Conservation (phyloP, 805 yeast species). For the Saturnispora quitensis region DNA sequence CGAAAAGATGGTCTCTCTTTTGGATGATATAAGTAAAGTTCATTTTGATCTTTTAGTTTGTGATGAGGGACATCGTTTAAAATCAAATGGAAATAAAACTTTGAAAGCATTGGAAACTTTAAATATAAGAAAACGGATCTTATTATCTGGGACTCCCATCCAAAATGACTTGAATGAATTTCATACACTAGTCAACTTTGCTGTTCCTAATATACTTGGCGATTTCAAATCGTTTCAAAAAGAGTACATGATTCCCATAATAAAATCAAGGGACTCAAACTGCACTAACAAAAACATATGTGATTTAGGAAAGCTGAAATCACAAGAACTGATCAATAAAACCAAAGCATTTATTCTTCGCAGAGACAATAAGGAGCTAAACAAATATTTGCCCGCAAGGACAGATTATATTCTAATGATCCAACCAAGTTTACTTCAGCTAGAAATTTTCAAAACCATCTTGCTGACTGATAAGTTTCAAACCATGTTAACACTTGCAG, state of each 20-base stretch:
- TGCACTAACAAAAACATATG: slow-evolving; percentile 42
- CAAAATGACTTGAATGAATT: slow-evolving; percentile 88
- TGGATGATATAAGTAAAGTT: slow-evolving; percentile 37
- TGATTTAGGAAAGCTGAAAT: slow-evolving; percentile 49
- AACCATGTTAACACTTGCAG: slow-evolving; percentile 20
- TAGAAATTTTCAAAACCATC: slow-evolving; percentile 44
- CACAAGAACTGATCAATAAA: slow-evolving; percentile 52
- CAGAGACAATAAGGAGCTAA: slow-evolving; percentile 51
- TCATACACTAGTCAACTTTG: slow-evolving; percentile 68
- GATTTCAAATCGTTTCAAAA: slow-evolving; percentile 46
- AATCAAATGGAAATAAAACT: slow-evolving; percentile 63
- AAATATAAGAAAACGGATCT: slow-evolving; percentile 45
- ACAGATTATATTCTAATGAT: slow-evolving; percentile 72
- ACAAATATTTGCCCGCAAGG: slow-evolving; percentile 57
- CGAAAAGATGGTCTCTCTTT: slow-evolving; percentile 59
- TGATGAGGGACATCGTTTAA: slow-evolving; percentile 93
- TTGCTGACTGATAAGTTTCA: slow-evolving; percentile 30
- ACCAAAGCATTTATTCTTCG: slow-evolving; percentile 66
- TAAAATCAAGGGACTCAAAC: slow-evolving; percentile 56
- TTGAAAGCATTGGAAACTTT: slow-evolving; percentile 52
- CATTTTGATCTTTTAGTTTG: slow-evolving; percentile 67
- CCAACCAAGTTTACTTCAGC: slow-evolving; percentile 60
- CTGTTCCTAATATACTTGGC: slow-evolving; percentile 80
- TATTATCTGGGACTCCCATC: slow-evolving; percentile 60
- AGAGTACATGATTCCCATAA: slow-evolving; percentile 60